Evolutionary conservation across 2,329 filamentous ascomycete genomes (phyloP).

Genomic region (Coniochaeta pulveracea): DNA sequence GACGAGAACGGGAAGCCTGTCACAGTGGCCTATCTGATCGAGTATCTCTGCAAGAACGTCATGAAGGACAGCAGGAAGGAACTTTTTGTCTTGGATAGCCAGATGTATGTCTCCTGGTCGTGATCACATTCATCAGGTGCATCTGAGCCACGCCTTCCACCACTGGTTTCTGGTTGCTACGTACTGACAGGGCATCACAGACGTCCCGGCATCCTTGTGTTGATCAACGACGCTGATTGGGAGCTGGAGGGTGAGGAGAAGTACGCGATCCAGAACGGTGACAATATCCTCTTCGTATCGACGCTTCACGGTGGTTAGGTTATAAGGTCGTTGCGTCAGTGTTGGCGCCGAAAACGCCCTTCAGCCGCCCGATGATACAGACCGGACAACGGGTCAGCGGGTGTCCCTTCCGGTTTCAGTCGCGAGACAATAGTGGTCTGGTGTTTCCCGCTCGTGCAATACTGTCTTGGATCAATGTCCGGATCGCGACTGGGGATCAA

Average conservation of each 20-base stretch:
- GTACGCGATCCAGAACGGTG: conserved; percentile 70
- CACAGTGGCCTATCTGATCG: conserved; percentile 66
- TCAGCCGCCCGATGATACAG: conserved; percentile 6
- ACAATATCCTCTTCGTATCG: conserved; percentile 92
- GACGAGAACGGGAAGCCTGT: conserved; percentile 47
- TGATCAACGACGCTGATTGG: conserved; percentile 98
- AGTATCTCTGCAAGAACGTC: conserved; percentile 65
- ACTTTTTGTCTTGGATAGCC: conserved; percentile 75
- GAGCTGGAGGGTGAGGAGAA: conserved; percentile 90
- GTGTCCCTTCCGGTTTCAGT: too few relatives aligned
- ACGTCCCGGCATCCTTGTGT: conserved; percentile 85
- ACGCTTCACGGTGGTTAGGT: conserved; percentile 82
- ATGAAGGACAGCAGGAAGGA: conserved; percentile 84
- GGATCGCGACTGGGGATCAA: too few relatives aligned
- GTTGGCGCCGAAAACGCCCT: conserved; percentile 3
- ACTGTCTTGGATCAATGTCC: too few relatives aligned
- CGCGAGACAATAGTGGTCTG: too few relatives aligned
- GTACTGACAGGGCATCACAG: too few relatives aligned
- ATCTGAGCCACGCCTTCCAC: too few relatives aligned
- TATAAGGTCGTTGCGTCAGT: neutral
- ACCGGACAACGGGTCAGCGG: too few relatives aligned
- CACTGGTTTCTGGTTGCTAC: too few relatives aligned
- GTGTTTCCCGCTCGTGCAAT: too few relatives aligned
- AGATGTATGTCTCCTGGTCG: conserved; percentile 70
- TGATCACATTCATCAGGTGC: too few relatives aligned